phyloP scores from a whole-genome alignment of 306 rosid genomes.

The Lathyrus oleraceus region DNA sequence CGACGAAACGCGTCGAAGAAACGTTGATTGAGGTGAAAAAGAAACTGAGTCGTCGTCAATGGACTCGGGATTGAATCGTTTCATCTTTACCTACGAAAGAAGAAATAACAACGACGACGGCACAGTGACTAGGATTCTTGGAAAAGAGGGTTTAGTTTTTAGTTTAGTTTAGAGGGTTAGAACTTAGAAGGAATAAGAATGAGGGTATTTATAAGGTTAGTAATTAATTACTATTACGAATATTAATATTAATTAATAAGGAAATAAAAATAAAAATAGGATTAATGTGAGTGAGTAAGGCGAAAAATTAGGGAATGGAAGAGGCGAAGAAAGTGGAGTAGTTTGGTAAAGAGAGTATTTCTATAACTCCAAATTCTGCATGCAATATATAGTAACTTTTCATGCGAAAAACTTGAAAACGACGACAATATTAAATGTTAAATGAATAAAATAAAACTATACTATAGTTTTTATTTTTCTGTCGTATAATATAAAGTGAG shows the following conservation, averaged over 20 bases:
- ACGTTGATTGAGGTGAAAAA: not conserved
- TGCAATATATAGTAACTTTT: constrained; percentile 60
- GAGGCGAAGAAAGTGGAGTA: not conserved
- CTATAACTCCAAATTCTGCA: constrained; percentile 42
- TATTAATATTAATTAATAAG: not conserved
- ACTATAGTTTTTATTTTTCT: not conserved
- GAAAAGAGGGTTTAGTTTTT: not conserved
- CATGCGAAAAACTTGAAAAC: constrained; percentile 22
- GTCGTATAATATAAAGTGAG: not conserved
- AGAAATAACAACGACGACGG: not conserved
- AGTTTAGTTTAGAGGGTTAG: not conserved
- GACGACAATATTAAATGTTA: not conserved
- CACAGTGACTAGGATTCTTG: not conserved
- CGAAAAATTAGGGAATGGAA: not conserved
- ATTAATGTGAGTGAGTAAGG: not conserved
- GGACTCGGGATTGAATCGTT: not conserved
- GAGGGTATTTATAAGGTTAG: not conserved
- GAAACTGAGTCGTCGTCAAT: not conserved
- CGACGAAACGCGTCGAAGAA: not conserved
- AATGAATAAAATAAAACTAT: not conserved
- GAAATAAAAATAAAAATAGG: not conserved
- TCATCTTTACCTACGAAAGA: not conserved
- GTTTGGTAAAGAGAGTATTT: constrained; percentile 9
- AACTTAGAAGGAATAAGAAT: not conserved
- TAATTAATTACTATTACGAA: not conserved